Conservation (phyloP, 2,329 filamentous ascomycete species). For the Rachicladosporium sp. region DNA sequence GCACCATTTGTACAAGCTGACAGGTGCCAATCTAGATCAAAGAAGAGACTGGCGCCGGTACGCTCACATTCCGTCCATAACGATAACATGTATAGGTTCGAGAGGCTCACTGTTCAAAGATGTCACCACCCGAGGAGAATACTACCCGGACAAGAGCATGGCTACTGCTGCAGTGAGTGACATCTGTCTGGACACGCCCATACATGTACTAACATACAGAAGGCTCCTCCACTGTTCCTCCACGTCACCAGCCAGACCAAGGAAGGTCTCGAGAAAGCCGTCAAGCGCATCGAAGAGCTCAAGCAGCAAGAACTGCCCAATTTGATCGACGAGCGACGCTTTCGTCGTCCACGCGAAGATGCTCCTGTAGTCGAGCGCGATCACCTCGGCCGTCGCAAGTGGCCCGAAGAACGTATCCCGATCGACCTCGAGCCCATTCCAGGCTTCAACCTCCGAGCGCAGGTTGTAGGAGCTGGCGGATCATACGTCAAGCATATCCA, state of each 20-base stretch:
- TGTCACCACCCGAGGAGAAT: conserved; percentile 94
- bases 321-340: conserved; percentile 85
- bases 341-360: conserved; percentile 54
- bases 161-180: conserved; percentile 73
- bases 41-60: conserved; percentile 99
- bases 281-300: conserved; percentile 80
- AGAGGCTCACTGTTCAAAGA: conserved; percentile 63
- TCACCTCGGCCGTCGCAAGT: conserved; percentile 89
- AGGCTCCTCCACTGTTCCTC: conserved; percentile 69
- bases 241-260: conserved; percentile 91
- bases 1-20: conserved; percentile 81
- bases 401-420: conserved; percentile 91
- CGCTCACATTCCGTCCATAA: conserved; percentile 43
- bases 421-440: conserved; percentile 82
- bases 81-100: conserved; percentile 35
- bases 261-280: conserved; percentile 74
- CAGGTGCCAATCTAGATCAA: conserved; percentile 95
- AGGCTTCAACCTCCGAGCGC: conserved; percentile 90
- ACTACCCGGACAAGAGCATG: conserved; percentile 96
- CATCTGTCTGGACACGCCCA: too few relatives aligned
- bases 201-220: too few relatives aligned
- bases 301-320: conserved; percentile 95
- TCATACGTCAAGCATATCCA: conserved; percentile 98
- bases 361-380: conserved; percentile 70
- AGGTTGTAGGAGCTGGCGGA: conserved; percentile 88